A percentile compares a stretch with the other conserved stretches of the same genome.
Evolutionary conservation across 768 basidiomycete genomes (phyloP).

Genomic region (Leccinum aurantiacum): DNA sequence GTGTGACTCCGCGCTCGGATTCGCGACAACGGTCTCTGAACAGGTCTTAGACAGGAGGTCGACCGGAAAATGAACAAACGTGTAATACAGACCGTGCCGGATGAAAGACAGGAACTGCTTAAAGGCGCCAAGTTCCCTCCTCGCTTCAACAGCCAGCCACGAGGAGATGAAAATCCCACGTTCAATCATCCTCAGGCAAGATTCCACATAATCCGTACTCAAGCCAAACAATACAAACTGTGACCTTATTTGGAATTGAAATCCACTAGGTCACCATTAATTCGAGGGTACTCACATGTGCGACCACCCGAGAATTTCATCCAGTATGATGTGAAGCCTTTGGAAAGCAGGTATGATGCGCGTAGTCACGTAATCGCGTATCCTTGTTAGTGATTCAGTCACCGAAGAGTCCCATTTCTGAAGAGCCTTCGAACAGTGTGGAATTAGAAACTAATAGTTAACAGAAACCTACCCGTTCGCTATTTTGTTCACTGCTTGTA

Average conservation of each 20-base stretch:
- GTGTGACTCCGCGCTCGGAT: slow-evolving; percentile 51
- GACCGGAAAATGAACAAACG: slow-evolving; percentile 7
- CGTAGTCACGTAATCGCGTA: slow-evolving; percentile 73
- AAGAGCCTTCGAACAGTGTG: slow-evolving; percentile 52
- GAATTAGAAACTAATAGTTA: slow-evolving; percentile 17
- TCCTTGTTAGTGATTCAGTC: slow-evolving; percentile 63
- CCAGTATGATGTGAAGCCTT: slow-evolving; percentile 69
- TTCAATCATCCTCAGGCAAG: slow-evolving; percentile 52
- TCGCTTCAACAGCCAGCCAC: slow-evolving; percentile 67
- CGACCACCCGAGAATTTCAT: slow-evolving; percentile 81
- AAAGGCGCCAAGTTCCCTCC: slow-evolving; percentile 70
- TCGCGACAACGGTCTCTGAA: slow-evolving; percentile 50
- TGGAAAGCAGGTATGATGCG: slow-evolving; percentile 73
- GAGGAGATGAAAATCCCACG: slow-evolving; percentile 62
- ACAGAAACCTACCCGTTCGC: slow-evolving; percentile 61
- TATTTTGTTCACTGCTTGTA: slow-evolving; percentile 76
- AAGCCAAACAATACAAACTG: slow-evolving; percentile 58
- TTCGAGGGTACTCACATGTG: slow-evolving; percentile 50
- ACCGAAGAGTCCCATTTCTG: slow-evolving; percentile 82
- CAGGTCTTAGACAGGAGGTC: slow-evolving; percentile 19
- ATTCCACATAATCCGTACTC: slow-evolving; percentile 45
- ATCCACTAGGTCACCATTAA: slow-evolving; percentile 9
- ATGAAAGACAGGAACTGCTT: slow-evolving; percentile 80
- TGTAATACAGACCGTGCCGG: slow-evolving; percentile 56
- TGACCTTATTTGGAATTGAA: slow-evolving; percentile 44